Evolutionary conservation across 1,139 yeast species (phyloP), one percentile per base, ranked within the genome.

Genomic region (Spencermartinsiella ligniputridi): DNA sequence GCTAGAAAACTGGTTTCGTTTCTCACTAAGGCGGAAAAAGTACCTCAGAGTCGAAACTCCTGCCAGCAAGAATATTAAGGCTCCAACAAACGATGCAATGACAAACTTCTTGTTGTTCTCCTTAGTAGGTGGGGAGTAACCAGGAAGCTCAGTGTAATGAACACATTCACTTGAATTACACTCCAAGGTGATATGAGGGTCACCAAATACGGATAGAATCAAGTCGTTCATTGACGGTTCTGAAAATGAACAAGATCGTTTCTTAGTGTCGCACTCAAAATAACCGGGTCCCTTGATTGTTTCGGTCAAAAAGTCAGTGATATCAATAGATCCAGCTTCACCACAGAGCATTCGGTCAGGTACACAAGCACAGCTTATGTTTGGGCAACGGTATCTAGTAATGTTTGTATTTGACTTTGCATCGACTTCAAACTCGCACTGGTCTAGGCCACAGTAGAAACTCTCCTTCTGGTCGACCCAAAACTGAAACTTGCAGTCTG

Each of bases 191-290:
- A 92, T 92, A 56, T 79, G 77, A 1, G 90, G 87, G 61, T 92
- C 98, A 13, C 98, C 98, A 67, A 92, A 92, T 2, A 92, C 95
- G 13, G 88, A 80, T 49, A 80, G 74, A 48, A 92, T 92, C 58
- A 92, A 75, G 52, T 86, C 95, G 64, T 92, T 87, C 97, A 92
- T 92, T 48, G 95, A 83, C 33, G 98, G 97, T 62, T 92, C 98
- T 2, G 92, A 82, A 61, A 92, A 92, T 43, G 74, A 72, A 68
- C 98, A 92, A 37, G 71, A 66, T 36, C 72, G 75, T 12, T 75
- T 65, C 3, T 66, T 63, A 20, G 85, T 66, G 60, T 88, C 87
- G 67, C 98, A 92, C 3, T 79, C 68, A 57, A 92, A 90, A 53
- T 85, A 92, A 29, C 96, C 98, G 0, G 98, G 98, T 1, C 98